phyloP scores from a whole-genome alignment of 495 filamentous ascomycete species.

The Trichoderma orchidacearum region DNA sequence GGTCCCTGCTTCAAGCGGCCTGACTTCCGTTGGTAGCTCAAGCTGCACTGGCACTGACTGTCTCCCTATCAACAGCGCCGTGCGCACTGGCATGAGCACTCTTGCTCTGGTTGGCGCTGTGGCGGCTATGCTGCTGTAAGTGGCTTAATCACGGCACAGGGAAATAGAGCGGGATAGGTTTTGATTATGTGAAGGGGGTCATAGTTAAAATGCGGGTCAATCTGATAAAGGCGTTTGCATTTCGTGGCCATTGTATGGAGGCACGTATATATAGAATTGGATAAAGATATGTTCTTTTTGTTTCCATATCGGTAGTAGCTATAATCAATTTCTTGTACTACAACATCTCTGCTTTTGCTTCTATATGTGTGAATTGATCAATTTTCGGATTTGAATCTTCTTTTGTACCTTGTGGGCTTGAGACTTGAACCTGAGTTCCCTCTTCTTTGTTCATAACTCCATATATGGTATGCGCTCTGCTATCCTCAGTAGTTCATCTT shows the following conservation, averaged over 20 bases:
- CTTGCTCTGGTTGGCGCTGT: slow-evolving; percentile 15
- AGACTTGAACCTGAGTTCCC: too few species aligned
- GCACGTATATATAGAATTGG: neutral
- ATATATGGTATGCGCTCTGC: too few species aligned
- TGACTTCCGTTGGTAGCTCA: too few species aligned
- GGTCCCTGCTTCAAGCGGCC: neutral
- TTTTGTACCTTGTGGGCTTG: too few species aligned
- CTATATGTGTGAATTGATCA: neutral
- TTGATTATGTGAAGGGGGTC: neutral
- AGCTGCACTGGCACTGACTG: neutral
- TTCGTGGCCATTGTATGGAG: too few species aligned
- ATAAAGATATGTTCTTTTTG: neutral
- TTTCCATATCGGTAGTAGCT: neutral
- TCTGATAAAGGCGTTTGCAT: neutral
- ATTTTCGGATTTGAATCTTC: neutral
- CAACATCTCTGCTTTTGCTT: too few species aligned
- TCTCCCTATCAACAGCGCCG: slow-evolving; percentile 11
- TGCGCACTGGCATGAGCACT: slow-evolving; percentile 15
- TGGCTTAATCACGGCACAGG: neutral
- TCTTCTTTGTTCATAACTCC: too few species aligned
- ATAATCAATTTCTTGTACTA: neutral
- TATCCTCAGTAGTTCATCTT: too few species aligned
- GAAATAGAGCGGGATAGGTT: neutral
- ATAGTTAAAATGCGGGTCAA: neutral
- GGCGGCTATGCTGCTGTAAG: slow-evolving; percentile 15